Evolutionary conservation across 345 rosid genomes (phyloP).

Genomic region (Adansonia digitata): DNA sequence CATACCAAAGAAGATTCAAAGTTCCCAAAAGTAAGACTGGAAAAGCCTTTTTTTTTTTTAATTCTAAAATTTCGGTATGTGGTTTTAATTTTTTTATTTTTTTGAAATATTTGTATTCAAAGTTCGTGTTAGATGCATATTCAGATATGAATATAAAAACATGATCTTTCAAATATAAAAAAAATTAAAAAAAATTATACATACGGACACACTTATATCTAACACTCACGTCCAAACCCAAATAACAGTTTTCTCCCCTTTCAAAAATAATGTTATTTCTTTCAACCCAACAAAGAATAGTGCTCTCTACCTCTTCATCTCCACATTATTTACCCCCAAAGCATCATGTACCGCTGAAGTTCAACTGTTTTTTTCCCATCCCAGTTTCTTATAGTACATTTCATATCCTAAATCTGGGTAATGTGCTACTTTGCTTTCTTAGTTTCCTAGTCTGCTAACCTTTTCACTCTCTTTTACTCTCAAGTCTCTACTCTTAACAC

Average conservation of each 20-base stretch:
- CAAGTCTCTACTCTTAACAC: neutral
- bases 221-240: no score
- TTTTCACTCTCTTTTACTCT: neutral
- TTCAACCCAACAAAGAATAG: neutral
- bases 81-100: conserved; percentile 1
- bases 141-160: no score
- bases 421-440: neutral
- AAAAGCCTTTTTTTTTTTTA: neutral
- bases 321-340: neutral
- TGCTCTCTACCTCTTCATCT: neutral
- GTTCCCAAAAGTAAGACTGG: conserved; percentile 8
- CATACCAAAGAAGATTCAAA: conserved; percentile 10
- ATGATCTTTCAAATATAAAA: no score
- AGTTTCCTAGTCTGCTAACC: neutral
- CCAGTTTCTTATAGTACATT: neutral
- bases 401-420: neutral
- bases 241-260: conserved; percentile 4
- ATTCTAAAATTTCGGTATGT: no score
- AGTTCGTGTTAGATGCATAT: no score
- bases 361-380: no score
- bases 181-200: no score
- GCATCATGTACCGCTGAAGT: neutral
- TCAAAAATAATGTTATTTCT: neutral
- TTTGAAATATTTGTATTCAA: no score
- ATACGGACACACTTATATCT: no score